Conservation (phyloP, 768 basidiomycete genomes). For the Rhodotorula kratochvilovae region DNA sequence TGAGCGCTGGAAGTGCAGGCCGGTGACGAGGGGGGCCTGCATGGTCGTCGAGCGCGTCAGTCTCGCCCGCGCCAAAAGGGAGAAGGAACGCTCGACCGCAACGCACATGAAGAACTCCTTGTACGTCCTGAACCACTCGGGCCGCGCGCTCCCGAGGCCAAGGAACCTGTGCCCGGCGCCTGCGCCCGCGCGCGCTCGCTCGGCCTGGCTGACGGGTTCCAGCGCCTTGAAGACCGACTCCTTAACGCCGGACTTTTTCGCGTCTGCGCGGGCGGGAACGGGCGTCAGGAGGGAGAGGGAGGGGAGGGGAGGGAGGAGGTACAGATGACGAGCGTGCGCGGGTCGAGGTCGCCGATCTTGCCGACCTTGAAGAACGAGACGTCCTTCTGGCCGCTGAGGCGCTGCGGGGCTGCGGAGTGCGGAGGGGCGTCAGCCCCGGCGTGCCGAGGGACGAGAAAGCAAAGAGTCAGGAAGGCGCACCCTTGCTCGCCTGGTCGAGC, state of each 20-base stretch:
- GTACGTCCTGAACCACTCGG: conserved; percentile 93
- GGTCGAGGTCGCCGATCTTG: conserved; percentile 59
- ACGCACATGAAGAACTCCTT: conserved; percentile 51
- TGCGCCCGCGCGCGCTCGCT: conserved; percentile 75
- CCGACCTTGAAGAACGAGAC: conserved; percentile 96
- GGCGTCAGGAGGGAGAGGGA: neutral
- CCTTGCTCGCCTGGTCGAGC: conserved; percentile 60
- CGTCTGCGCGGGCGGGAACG: conserved; percentile 8
- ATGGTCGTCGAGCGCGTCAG: too few species aligned
- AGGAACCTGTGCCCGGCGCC: conserved; percentile 47
- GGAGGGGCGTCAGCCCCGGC: too few species aligned
- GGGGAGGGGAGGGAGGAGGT: too few species aligned
- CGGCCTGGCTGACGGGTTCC: conserved; percentile 78
- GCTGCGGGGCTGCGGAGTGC: conserved; percentile 60
- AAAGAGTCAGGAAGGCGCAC: neutral
- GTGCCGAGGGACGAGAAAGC: neutral
- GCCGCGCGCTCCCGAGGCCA: conserved; percentile 70
- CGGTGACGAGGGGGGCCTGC: conserved; percentile 60
- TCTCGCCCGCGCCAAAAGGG: conserved; percentile 58
- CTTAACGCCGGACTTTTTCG: conserved; percentile 92
- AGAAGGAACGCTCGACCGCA: neutral
- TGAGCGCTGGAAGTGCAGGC: conserved; percentile 68
- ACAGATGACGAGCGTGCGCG: conserved; percentile 76
- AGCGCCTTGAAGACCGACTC: conserved; percentile 94
- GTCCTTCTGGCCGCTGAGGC: conserved; percentile 81